Base-by-base conservation (phyloP, 164 flowering plant genomes). In the Cinnamomum micranthum region DNA sequence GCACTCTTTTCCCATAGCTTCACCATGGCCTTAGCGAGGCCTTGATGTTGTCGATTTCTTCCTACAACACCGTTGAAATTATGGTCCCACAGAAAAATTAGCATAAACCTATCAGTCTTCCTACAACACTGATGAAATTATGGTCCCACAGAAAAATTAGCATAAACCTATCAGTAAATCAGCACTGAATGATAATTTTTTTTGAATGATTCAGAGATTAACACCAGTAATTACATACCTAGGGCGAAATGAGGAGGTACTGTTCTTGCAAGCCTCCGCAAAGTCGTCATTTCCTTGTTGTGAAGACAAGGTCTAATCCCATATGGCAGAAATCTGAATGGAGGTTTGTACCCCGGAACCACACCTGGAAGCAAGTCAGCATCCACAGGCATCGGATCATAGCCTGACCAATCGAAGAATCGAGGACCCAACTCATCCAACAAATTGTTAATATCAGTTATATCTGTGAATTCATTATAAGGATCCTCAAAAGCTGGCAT, bases 1-100 rank as follows among this genome's bases (percentile, higher is more conserved):
- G 91, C 89, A 85, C 92, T 91, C 75, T 70, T 91, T 79, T 87
- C 90, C 99, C 99, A 95, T n/a, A 93, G 87, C 87, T 92, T 95
- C 69, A 87, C 93, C 86, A 92, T 91, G 65, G 99, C 95, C 70
- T 50, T 62, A 28, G 99, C 99, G 79, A 93, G 85, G 64, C 99
- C 99, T 83, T 95, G 92, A 52, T 90, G 85, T 55, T 88, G 87
- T 75, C 92, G 86, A 76, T 70, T 93, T 87, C 98, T 90, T 71
- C 99, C 98, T 95, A 72, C 41, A 77, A 64, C 6, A 75, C 65
- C 70, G 51, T 71, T 31, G 35, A 31, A 31, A 31, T 31, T 31
- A 31, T 31, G 35, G 59, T 52, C 59, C 59, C 59, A 15, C 19
- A 52, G 19, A 52, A 52, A 52, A 52, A 52, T 13, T 52, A 52